Conservation (phyloP, 2,329 filamentous ascomycete genomes). For the Myriosclerotinia scirpicola region DNA sequence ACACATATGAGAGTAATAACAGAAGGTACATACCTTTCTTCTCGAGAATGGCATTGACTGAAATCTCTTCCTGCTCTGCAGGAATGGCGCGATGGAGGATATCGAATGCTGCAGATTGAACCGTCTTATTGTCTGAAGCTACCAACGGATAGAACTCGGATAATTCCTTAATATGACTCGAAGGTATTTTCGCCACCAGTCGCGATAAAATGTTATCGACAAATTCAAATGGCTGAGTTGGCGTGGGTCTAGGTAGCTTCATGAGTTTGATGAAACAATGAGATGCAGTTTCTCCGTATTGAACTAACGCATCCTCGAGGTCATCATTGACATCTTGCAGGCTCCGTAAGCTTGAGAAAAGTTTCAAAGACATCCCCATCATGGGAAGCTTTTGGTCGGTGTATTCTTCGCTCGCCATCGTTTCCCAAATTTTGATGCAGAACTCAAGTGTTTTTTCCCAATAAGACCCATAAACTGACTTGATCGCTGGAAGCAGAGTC, state of each 20-base stretch:
- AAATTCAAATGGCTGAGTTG: conserved; percentile 68
- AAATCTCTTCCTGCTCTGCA: conserved; percentile 74
- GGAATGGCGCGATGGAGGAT: conserved; percentile 81
- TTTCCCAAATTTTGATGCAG: conserved; percentile 58
- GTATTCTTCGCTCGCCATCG: conserved; percentile 44
- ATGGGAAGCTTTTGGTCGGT: conserved; percentile 57
- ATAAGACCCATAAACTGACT: conserved; percentile 82
- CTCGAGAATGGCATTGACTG: conserved; percentile 72
- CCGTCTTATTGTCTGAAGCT: conserved; percentile 68
- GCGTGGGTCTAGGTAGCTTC: conserved; percentile 48
- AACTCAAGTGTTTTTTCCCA: conserved; percentile 70
- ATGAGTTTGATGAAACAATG: conserved; percentile 63
- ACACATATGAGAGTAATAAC: neutral
- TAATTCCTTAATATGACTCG: conserved; percentile 61
- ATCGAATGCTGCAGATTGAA: conserved; percentile 79
- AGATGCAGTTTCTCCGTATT: conserved; percentile 56
- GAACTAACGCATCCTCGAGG: conserved; percentile 69
- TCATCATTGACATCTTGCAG: conserved; percentile 82
- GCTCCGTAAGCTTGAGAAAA: conserved; percentile 63
- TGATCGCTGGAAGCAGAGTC: conserved; percentile 68
- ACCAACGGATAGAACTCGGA: conserved; percentile 73
- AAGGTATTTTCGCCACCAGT: conserved; percentile 62
- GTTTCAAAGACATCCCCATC: conserved; percentile 69
- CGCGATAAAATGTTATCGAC: conserved; percentile 74
- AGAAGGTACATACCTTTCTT: conserved; percentile 52